Evolutionary conservation across 257 asterid genomes (phyloP).

Genomic region (Ballota nigra): DNA sequence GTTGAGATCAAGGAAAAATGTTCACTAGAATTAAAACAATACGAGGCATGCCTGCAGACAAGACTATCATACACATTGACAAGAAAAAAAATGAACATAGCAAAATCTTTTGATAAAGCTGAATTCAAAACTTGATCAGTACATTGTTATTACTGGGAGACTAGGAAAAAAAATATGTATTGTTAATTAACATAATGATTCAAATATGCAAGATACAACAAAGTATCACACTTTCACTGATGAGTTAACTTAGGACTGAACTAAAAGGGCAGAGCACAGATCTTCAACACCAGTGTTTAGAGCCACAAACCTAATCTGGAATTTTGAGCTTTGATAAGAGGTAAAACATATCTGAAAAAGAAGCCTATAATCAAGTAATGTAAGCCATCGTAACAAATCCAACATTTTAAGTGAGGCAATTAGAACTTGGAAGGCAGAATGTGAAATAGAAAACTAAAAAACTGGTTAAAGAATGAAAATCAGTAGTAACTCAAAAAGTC

Average conservation of each 20-base stretch:
- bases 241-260: too few relatives aligned
- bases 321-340: constrained; percentile 75
- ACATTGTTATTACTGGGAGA: not conserved
- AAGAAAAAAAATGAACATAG: not conserved
- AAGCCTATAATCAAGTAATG: constrained; percentile 7
- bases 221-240: too few relatives aligned
- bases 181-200: not conserved
- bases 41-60: too few relatives aligned
- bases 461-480: not conserved
- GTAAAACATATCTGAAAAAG: constrained; percentile 71
- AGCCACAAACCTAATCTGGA: constrained; percentile 91
- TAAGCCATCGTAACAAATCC: not conserved
- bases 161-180: not conserved
- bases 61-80: not conserved
- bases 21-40: too few relatives aligned
- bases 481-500: not conserved
- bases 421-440: constrained; percentile 15
- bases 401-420: not conserved
- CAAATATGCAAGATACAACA: not conserved
- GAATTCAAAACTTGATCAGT: not conserved
- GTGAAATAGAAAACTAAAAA: not conserved
- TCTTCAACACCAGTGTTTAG: too few relatives aligned
- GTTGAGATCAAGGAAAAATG: too few relatives aligned
- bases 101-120: not conserved
- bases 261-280: too few relatives aligned